phyloP scores from a whole-genome alignment of 2,329 filamentous ascomycete species.

The Scedosporium boydii region DNA sequence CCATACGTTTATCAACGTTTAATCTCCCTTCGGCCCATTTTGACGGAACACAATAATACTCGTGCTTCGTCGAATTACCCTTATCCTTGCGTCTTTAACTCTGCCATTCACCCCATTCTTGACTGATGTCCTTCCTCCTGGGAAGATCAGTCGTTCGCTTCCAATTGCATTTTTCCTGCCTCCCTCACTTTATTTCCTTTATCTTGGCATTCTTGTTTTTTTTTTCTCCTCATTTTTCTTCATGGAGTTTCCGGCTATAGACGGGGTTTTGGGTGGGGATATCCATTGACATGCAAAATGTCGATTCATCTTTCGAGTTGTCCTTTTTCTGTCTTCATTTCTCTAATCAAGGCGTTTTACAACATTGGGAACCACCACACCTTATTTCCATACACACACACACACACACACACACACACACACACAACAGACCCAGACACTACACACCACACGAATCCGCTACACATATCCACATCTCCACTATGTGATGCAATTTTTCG shows the following conservation, averaged over 20 bases:
- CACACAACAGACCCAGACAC: too few species aligned
- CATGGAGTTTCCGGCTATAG: neutral
- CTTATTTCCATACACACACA: neutral
- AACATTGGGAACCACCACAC: neutral
- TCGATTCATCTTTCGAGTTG: neutral
- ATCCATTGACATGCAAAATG: constrained; percentile 1
- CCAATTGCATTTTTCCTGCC: neutral
- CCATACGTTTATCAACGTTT: too few species aligned
- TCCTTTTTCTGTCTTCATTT: neutral
- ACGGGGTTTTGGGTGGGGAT: constrained; percentile 2
- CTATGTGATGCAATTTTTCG: neutral
- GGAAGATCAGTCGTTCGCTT: neutral
- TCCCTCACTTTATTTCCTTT: neutral
- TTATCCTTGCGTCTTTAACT: neutral
- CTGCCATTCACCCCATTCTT: neutral
- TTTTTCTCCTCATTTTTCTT: neutral
- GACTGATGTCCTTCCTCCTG: too few species aligned
- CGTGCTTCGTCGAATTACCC: neutral
- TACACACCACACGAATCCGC: too few species aligned
- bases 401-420: neutral
- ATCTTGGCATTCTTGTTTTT: neutral
- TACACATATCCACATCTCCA: neutral
- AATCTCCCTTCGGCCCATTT: too few species aligned
- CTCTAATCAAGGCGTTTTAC: neutral
- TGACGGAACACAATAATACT: neutral